Conservation (phyloP, 345 rosid genomes). For the Excoecaria cochinchinensis region DNA sequence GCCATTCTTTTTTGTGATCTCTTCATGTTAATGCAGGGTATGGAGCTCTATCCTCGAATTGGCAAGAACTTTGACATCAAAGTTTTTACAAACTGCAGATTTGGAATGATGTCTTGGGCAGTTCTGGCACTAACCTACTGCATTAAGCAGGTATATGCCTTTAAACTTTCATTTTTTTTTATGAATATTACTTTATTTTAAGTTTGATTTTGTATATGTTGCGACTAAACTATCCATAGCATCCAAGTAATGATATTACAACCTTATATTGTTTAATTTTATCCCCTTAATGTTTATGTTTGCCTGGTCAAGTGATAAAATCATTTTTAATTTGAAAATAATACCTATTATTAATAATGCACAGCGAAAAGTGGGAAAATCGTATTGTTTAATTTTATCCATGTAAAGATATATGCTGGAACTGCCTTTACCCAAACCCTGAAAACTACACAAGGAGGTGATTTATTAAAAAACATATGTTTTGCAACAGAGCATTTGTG, state of each 20-base stretch:
- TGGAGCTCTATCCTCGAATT: slow-evolving; percentile 98
- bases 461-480: not conserved
- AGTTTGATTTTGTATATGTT: not conserved
- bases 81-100: slow-evolving; percentile 96
- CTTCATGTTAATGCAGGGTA: slow-evolving; percentile 59
- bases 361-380: not conserved
- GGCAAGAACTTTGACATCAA: slow-evolving; percentile 96
- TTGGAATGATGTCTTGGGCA: slow-evolving; percentile 99
- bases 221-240: not conserved
- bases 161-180: slow-evolving; percentile 1
- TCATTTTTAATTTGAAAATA: not conserved
- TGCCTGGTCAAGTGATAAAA: not conserved
- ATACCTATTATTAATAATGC: not conserved
- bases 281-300: not conserved
- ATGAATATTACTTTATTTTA: not conserved
- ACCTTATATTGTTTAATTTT: no score
- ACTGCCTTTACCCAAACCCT: not conserved
- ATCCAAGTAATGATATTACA: not conserved
- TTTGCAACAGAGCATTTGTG: no score
- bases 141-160: slow-evolving; percentile 77
- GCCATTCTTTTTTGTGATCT: slow-evolving; percentile 20
- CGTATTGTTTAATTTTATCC: no score
- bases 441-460: not conserved
- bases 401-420: not conserved
- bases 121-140: slow-evolving; percentile 98